A percentile compares a stretch with the other conserved stretches of the same genome.
These are phyloP conservation scores for Poa annua DNA, from an alignment of 176 grass and related monocot genomes.

Conservation along the genomic window DNA sequence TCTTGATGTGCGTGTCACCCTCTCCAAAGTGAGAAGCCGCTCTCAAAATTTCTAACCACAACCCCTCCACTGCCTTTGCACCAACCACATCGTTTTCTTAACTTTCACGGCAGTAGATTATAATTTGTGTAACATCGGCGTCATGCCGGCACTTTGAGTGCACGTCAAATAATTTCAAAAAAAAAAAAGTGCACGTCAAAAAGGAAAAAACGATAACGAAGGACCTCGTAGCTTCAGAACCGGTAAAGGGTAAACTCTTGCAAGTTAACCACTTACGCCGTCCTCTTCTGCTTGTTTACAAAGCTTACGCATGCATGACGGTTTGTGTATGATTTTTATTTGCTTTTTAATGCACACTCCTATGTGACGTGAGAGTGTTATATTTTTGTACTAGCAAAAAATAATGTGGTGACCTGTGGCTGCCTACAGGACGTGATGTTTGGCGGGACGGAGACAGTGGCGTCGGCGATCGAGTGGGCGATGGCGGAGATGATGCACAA, in stretches of 20 bases:
- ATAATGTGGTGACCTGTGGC: neutral
- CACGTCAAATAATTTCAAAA: no score
- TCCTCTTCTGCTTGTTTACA: neutral
- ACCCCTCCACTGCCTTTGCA: slow-evolving; percentile 5
- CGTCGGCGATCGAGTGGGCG: slow-evolving; percentile 87
- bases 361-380: neutral
- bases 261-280: neutral
- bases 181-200: neutral
- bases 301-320: neutral
- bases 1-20: slow-evolving; percentile 26
- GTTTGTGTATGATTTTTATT: no score
- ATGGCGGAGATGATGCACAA: slow-evolving; percentile 89
- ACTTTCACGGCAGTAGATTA: slow-evolving; percentile 12
- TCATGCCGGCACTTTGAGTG: neutral
- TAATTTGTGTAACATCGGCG: neutral
- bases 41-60: neutral
- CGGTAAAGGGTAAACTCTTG: neutral
- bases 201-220: neutral
- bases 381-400: neutral
- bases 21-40: slow-evolving; percentile 1
- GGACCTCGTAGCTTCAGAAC: neutral
- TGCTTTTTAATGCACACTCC: no score
- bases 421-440: slow-evolving; percentile 88
- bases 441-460: slow-evolving; percentile 96
- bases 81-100: slow-evolving; percentile 29